Percentiles rank a stretch among this genome's conserved stretches.
These are phyloP conservation scores for Salix purpurea DNA, from an alignment of 345 rosid genomes.

Conservation along the genomic window DNA sequence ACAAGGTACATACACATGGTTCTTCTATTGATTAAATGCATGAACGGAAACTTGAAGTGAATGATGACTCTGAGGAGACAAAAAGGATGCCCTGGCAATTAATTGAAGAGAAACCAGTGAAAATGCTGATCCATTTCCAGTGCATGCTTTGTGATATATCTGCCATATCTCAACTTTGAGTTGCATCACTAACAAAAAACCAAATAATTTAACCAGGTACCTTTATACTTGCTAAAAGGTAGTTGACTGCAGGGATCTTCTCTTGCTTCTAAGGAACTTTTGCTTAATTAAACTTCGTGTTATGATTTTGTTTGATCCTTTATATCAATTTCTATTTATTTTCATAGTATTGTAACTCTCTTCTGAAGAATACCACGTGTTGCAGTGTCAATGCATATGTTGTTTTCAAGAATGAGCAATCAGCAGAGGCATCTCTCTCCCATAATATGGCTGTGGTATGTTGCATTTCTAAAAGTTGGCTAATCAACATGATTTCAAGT, in stretches of 20 bases:
- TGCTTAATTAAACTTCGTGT: background rate
- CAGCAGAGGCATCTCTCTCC: conserved; percentile 74
- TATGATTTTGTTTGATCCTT: background rate
- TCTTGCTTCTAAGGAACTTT: background rate
- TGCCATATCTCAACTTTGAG: background rate
- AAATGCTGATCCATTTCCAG: background rate
- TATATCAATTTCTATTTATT: background rate
- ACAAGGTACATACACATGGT: too few relatives aligned
- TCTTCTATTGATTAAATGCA: too few relatives aligned
- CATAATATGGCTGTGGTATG: conserved; percentile 93
- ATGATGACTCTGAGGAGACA: background rate
- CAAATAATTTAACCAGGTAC: too few relatives aligned
- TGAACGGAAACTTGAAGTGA: background rate
- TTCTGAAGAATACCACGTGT: conserved; percentile 10
- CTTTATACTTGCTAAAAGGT: background rate
- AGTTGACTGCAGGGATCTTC: background rate
- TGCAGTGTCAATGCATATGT: conserved; percentile 91
- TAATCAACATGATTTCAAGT: background rate
- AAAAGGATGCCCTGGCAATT: background rate
- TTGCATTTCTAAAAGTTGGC: background rate
- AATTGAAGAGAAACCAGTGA: background rate
- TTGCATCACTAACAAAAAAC: background rate
- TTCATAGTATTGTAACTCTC: background rate
- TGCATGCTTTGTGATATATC: background rate
- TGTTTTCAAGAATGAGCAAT: conserved; percentile 75